Evolutionary conservation across 805 yeast species (phyloP), one percentile per base, ranked within the genome.

Genomic region (Priceomyces carsonii): DNA sequence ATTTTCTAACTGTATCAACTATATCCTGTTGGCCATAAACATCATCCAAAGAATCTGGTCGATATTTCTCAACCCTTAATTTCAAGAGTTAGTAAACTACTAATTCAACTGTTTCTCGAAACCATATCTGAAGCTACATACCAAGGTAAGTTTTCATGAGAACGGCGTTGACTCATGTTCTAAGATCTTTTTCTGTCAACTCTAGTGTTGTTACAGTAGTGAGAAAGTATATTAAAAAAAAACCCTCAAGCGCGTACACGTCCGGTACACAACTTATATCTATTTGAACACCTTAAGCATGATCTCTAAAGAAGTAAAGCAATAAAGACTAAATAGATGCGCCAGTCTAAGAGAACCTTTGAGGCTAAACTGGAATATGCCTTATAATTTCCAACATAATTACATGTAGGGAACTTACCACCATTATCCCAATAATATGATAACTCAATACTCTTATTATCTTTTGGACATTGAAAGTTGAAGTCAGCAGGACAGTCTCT

Each of bases 1-100:
- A 93, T 53, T 80, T 82, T 26, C 89, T 76, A 12, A 93, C 86
- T 6, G 97, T 91, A 21, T 76, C 74, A 5, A 93, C 87, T 19
- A 89, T 87, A 32, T 85, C 93, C 32, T 77, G 78, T 55, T 93
- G 98, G 4, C 99, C 99, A 51, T 87, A 80, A 7, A 93, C 91
- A 30, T 93, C 96, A 42, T 85, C 88, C 33, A 93, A 66, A 1
- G 81, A 71, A 21, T 69, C 66, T 0, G 99, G 99, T 44, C 99
- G 80, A 60, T 91, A 93, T 59, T 93, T 93, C 58, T 93, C 99
- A 29, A 93, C 95, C 99, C 74, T 66, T 36, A 8, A 20, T 29
- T 33, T 13, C 9, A n/a, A n/a, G n/a, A n/a, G n/a, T n/a, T n/a
- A n/a, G n/a, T n/a, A n/a, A n/a, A n/a, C n/a, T n/a, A n/a, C n/a